Base-by-base conservation (phyloP, 176 grass and related monocot species). In the Aechmea fasciata region DNA sequence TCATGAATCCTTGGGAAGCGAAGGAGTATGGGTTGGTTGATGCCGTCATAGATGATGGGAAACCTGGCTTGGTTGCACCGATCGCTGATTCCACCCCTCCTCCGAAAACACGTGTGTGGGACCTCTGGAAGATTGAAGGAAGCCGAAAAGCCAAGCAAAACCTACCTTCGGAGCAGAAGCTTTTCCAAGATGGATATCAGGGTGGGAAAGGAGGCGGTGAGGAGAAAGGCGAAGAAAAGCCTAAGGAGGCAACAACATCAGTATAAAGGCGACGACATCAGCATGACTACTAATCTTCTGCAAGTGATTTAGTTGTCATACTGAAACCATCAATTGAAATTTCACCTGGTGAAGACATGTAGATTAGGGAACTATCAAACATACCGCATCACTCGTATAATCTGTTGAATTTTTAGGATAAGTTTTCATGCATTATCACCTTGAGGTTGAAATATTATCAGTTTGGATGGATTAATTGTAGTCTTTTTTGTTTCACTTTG, bases 1-100 rank as follows among this genome's bases (percentile, higher is more conserved):
- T 92, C 77, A 97, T 93, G 94, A 89, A 91, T 78, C 75, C 94
- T 73, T 97, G 82, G 89, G 89, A 97, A 79, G 89, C 94, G 47
- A 90, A 97, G 80, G 89, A 90, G 71, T 97, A 97, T 69, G 89
- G 94, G 13, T 77, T 97, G 79, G 48, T 93, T 70, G 94, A 93
- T 70, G 70, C 49, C 11, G 70, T 97, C 49, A 83, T 97, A 50
- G 86, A 92, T 71, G 89, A 93, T 24, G 94, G 84, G 11, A 97
- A 92, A 77, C 77, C 57, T 0, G 86, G 79, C n/a, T 84, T 97
- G 50, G 79, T 97, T 62, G 94, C 89, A 79, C 94, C 94, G 2
- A 71, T 89, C 52, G 84, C 84, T 15, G 84, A 87, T 26, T 50
- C 86, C 20, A 59, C 77, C 28, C 80, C 83, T 20, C 94, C 94